phyloP scores from a whole-genome alignment of 2,329 filamentous ascomycete species.

The Fusarium subglutinans region DNA sequence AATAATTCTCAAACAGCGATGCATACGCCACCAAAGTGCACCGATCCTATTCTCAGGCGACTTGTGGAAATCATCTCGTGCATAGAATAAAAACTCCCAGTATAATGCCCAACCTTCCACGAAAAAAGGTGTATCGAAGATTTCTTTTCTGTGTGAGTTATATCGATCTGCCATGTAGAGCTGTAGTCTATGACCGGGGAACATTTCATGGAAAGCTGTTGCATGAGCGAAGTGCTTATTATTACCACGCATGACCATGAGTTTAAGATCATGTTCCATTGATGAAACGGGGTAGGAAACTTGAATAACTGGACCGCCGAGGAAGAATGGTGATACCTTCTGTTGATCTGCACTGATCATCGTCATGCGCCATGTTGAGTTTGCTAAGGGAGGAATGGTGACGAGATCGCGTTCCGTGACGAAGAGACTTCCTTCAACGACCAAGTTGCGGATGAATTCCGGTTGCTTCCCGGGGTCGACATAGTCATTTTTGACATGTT shows the following conservation, averaged over 20 bases:
- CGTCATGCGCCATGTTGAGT: conserved; percentile 32
- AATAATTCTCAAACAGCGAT: conserved; percentile 17
- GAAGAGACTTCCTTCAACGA: conserved; percentile 27
- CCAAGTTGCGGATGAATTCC: conserved; percentile 9
- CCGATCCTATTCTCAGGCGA: conserved; percentile 25
- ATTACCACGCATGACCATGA: conserved; percentile 32
- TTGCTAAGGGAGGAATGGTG: conserved; percentile 11
- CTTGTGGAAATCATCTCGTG: conserved; percentile 19
- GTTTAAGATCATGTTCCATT: conserved; percentile 28
- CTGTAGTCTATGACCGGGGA: conserved; percentile 18
- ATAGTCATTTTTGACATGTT: conserved; percentile 30
- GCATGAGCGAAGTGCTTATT: conserved; percentile 27
- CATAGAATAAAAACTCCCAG: conserved; percentile 33
- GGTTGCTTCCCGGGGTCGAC: conserved; percentile 29
- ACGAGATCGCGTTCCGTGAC: conserved; percentile 29
- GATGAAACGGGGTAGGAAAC: conserved; percentile 21
- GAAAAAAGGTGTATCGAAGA: conserved; percentile 26
- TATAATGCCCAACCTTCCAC: conserved; percentile 31
- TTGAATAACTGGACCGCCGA: conserved; percentile 17
- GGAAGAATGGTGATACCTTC: conserved; percentile 22
- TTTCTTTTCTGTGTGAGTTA: conserved; percentile 23
- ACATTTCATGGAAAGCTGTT: conserved; percentile 28
- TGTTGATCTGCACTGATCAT: conserved; percentile 29
- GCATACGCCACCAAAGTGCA: conserved; percentile 33
- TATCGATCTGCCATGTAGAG: conserved; percentile 32